These are phyloP conservation scores for Nasturtium officinale DNA, from an alignment of 345 rosid species.

Conservation along the genomic window DNA sequence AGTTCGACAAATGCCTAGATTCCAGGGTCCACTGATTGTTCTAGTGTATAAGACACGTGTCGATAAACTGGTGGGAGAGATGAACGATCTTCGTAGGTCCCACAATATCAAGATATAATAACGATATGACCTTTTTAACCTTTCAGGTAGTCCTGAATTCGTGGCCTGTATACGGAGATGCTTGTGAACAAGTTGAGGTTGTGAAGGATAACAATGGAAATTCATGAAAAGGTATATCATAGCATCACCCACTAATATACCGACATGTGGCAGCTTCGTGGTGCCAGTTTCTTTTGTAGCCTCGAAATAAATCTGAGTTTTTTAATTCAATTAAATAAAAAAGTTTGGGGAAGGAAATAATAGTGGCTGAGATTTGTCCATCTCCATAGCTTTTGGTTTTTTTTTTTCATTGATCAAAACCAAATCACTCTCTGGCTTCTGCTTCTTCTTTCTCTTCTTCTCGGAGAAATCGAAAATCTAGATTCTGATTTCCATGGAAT, in stretches of 20 bases:
- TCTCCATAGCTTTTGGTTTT: conserved; percentile 25
- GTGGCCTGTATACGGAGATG: conserved; percentile 32
- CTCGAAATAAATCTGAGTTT: conserved; percentile 29
- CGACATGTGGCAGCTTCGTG: conserved; percentile 12
- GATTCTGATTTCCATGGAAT: conserved; percentile 11
- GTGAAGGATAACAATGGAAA: conserved; percentile 19
- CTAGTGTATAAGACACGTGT: conserved; percentile 22
- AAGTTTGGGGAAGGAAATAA: neutral
- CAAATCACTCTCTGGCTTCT: conserved; percentile 7
- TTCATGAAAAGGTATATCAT: neutral
- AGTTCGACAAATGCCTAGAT: conserved; percentile 6
- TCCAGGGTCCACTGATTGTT: conserved; percentile 27
- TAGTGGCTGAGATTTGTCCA: conserved; percentile 48
- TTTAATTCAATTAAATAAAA: neutral
- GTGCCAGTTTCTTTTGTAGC: conserved; percentile 17
- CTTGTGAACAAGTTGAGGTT: conserved; percentile 16
- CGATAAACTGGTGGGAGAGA: conserved; percentile 17
- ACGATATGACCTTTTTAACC: conserved; percentile 28
- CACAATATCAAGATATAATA: conserved; percentile 30
- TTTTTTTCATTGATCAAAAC: conserved; percentile 20
- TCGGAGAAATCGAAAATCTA: neutral
- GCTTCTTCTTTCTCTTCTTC: conserved; percentile 17
- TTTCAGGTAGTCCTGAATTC: conserved; percentile 18
- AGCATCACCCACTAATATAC: neutral
- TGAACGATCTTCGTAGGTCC: conserved; percentile 23